phyloP scores from a whole-genome alignment of 2,329 filamentous ascomycete species.

The Aspergillus sp. region DNA sequence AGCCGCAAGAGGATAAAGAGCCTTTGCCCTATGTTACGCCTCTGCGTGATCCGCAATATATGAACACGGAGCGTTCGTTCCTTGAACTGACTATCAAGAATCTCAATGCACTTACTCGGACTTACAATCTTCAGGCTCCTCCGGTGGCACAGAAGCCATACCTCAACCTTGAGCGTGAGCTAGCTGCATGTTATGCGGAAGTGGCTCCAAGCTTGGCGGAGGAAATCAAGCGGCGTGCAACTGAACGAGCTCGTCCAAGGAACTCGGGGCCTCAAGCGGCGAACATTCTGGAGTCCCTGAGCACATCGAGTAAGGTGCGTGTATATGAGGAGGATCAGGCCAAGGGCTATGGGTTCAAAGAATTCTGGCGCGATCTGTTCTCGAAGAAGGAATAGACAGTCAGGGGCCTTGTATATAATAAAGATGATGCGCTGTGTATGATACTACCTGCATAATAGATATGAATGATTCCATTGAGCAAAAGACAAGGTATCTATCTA shows the following conservation, averaged over 20 bases:
- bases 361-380: constrained; percentile 87
- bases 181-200: constrained; percentile 79
- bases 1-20: constrained; percentile 11
- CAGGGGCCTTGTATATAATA: neutral
- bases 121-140: constrained; percentile 94
- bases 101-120: constrained; percentile 76
- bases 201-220: constrained; percentile 74
- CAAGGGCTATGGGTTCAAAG: constrained; percentile 76
- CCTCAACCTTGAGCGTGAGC: constrained; percentile 78
- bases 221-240: constrained; percentile 71
- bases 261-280: constrained; percentile 33
- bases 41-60: constrained; percentile 79
- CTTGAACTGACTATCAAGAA: constrained; percentile 73
- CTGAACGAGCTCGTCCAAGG: constrained; percentile 41
- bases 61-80: constrained; percentile 71
- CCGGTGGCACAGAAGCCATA: constrained; percentile 92
- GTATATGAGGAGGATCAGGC: constrained; percentile 74
- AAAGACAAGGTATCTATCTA: neutral
- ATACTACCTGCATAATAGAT: neutral
- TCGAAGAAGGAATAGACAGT: constrained; percentile 23
- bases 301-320: constrained; percentile 48
- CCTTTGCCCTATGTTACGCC: constrained; percentile 53
- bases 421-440: constrained; percentile 3
- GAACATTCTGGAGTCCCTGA: constrained; percentile 64
- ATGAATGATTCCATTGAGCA: neutral